Conservation (phyloP, 2,329 filamentous ascomycete species). For the Dactylellina parvicollis region DNA sequence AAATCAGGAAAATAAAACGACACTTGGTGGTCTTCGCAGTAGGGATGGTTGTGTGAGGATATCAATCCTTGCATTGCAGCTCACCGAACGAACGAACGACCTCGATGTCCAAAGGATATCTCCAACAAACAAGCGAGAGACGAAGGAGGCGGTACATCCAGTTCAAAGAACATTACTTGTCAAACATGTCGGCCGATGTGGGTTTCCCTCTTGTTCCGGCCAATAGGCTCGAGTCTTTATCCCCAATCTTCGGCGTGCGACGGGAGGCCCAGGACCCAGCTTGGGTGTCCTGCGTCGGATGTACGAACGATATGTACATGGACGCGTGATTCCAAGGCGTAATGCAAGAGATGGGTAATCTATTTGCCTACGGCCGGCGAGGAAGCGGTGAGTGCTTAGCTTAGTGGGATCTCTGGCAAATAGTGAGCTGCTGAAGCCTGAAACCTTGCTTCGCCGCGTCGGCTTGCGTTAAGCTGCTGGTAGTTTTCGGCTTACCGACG, state of each 20-base stretch:
- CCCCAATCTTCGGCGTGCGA: constrained; percentile 1
- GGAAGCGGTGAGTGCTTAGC: neutral
- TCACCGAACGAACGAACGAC: neutral
- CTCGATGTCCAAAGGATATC: constrained; percentile 16
- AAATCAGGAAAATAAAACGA: constrained; percentile 40
- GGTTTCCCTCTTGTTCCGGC: constrained; percentile 30
- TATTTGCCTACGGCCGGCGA: constrained; percentile 18
- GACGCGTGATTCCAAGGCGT: constrained; percentile 52
- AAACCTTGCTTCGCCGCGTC: constrained; percentile 54
- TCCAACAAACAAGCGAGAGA: constrained; percentile 10
- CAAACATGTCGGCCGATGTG: constrained; percentile 39
- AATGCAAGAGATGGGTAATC: too few relatives aligned
- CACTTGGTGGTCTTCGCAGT: neutral
- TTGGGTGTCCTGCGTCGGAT: constrained; percentile 41
- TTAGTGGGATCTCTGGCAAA: constrained; percentile 34
- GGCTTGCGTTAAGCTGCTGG: constrained; percentile 46
- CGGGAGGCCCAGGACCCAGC: neutral
- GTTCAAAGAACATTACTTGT: neutral
- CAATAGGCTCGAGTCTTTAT: constrained; percentile 46
- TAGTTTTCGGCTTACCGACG: constrained; percentile 51
- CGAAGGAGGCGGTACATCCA: constrained; percentile 45
- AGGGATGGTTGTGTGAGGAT: constrained; percentile 10
- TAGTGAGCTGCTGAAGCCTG: constrained; percentile 24
- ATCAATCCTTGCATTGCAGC: constrained; percentile 48
- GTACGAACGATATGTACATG: too few relatives aligned